Base-by-base conservation (phyloP, 2,329 filamentous ascomycete species). In the Aureobasidium vineae region DNA sequence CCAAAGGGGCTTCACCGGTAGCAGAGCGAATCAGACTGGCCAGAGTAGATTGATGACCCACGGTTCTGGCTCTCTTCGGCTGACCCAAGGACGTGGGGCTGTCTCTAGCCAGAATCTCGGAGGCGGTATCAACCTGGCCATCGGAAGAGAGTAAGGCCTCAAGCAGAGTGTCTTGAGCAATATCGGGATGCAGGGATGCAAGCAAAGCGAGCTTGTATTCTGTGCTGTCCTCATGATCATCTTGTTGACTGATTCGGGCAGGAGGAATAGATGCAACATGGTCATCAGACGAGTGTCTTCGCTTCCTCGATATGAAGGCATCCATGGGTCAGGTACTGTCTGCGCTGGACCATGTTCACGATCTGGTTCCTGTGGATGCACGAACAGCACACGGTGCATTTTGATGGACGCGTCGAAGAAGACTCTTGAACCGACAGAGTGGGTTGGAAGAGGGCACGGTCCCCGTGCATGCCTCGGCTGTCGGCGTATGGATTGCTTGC, bases 161-260 rank as follows among this genome's bases (percentile, higher is more conserved):
- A 0, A 99, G 83, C 0, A 97, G 81, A 0, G 83, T 81, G 41
- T 88, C 85, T 54, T 90, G 87, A 8, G 86, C 82, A 4, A 88
- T 70, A 0, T 81, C 75, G 0, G 90, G 86, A 70, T 92, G 84
- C 0, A 97, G 79, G 0, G 95, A 98, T 2, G 89, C 85, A 3
- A 99, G 80, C 1, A 96, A 81, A 1, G 92, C 92, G 16, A 99
- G 79, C 74, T 97, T 98, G 72, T 96, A 82, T 69, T 98, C 95
- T 0, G 95, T 99, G 1, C 90, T 88, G 54, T 96, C 90, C 19
- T 92, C 86, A 19, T 87, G 84, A n/a, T 76, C 69, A 31, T 69
- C 74, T 36, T 63, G 52, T 23, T 69, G 47, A 50, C 49, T 31
- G 31, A 15, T n/a, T 33, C 53, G 54, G 38, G 15, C 41, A 43